These are phyloP conservation scores for Colletotrichum phormii DNA, from an alignment of 2,329 filamentous ascomycete genomes.

Conservation along the genomic window DNA sequence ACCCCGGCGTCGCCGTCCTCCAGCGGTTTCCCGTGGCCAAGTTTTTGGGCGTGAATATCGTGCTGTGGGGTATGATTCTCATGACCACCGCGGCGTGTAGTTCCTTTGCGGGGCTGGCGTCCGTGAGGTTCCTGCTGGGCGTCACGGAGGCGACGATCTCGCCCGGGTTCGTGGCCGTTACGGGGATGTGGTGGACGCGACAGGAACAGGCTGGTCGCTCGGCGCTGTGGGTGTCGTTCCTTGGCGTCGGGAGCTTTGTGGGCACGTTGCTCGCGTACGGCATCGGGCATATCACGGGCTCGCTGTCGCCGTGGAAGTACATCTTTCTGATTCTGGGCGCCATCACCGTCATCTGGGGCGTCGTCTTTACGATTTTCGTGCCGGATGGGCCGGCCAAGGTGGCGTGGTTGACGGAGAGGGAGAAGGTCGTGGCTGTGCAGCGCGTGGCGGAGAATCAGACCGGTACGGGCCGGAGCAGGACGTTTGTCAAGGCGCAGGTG, in stretches of 20 bases:
- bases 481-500: constrained; percentile 28
- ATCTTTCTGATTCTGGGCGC: constrained; percentile 50
- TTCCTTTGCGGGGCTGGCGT: constrained; percentile 46
- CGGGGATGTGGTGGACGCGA: constrained; percentile 53
- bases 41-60: constrained; percentile 44
- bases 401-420: constrained; percentile 44
- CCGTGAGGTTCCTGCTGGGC: constrained; percentile 51
- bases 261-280: constrained; percentile 49
- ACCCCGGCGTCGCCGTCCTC: constrained; percentile 45
- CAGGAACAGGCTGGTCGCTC: constrained; percentile 51
- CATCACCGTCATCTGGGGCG: constrained; percentile 43
- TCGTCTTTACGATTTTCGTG: constrained; percentile 43
- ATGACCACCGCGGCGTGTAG: constrained; percentile 47
- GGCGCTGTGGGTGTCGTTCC: constrained; percentile 52
- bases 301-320: constrained; percentile 46
- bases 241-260: constrained; percentile 49
- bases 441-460: constrained; percentile 44
- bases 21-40: constrained; percentile 44
- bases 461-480: constrained; percentile 36
- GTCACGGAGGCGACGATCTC: constrained; percentile 48
- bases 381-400: constrained; percentile 45
- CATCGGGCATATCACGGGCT: constrained; percentile 45
- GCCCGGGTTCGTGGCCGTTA: constrained; percentile 51
- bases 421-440: constrained; percentile 44
- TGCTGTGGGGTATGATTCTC: constrained; percentile 47